Evolutionary conservation across 768 basidiomycete species (phyloP), one percentile per base, ranked within the genome.

Genomic region (Pulveroboletus sp.): DNA sequence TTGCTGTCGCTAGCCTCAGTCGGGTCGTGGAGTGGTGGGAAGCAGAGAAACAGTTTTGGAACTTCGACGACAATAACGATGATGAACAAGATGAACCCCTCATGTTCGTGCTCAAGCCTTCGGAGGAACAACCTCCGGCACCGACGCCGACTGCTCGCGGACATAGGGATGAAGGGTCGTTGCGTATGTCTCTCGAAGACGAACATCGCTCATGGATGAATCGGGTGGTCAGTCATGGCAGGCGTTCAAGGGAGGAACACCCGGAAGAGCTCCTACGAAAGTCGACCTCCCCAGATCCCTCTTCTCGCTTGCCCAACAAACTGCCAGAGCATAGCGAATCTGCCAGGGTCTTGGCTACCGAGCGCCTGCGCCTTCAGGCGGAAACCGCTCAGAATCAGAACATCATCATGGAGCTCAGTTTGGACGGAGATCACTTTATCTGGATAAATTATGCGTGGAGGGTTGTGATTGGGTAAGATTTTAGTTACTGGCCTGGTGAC

Each of bases 11-110:
- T 30, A 93, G 91, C 61, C 82, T 99, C 55, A 90, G 87, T 68
- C 87, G 95, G 50, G 96, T 98, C 27, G 87, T 97, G 55, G 96
- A 97, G 64, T 99, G 96, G 95, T 97, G 93, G 93, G 94, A 96
- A 69, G 96, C 96, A 10, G 95, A 98, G 74, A 94, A 94, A 63
- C 92, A 94, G 58, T 99, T 99, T 69, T 99, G 96, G 96, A 96
- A 96, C 62, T 98, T 97, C 65, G 89, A 94, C 63, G 90, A 92
- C 63, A 86, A 90, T 59, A 86, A 88, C 54, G 88, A 89, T 39
- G 85, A 90, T 51, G 92, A 93, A 59, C 83, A 88, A 64, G 87
- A 91, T 49, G 95, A 97, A 57, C 91, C 92, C 1, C 73, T 98
- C 43, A 82, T 86, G 57, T 98, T 98, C 62, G 92, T 98, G 48